Percentiles rank a stretch among this genome's conserved stretches.
Evolutionary conservation across 2,329 filamentous ascomycete species (phyloP).

Genomic region (Phyllosticta citriasiana): DNA sequence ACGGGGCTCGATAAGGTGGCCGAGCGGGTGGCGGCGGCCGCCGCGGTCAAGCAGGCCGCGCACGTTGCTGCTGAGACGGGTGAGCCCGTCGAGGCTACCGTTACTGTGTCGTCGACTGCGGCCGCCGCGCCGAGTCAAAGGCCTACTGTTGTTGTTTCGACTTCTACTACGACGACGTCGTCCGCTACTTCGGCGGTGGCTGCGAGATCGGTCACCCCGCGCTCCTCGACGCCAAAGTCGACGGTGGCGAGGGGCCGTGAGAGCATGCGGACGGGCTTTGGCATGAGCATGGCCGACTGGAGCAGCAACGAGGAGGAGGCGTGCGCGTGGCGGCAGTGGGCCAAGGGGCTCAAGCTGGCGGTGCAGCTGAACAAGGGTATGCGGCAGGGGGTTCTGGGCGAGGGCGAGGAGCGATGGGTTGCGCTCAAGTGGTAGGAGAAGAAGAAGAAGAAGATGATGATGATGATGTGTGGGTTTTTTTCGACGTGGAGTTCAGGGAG

Average conservation of each 20-base stretch:
- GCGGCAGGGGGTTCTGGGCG: neutral
- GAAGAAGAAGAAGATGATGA: too few relatives aligned
- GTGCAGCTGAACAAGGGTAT: neutral
- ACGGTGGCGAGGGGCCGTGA: neutral
- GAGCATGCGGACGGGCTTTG: neutral
- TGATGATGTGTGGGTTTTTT: too few relatives aligned
- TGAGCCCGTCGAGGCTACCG: too few relatives aligned
- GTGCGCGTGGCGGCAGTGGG: neutral
- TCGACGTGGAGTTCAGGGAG: too few relatives aligned
- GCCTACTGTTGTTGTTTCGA: too few relatives aligned
- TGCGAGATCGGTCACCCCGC: neutral
- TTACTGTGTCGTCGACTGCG: too few relatives aligned
- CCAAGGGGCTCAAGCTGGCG: neutral
- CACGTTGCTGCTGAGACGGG: neutral
- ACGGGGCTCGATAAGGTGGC: neutral
- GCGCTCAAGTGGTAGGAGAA: neutral
- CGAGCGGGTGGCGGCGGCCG: too few relatives aligned
- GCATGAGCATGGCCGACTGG: neutral
- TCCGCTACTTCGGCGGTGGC: neutral
- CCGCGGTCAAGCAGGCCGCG: neutral
- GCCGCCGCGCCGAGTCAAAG: too few relatives aligned
- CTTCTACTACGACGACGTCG: too few relatives aligned
- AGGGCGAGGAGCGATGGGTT: neutral
- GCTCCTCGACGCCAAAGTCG: neutral
- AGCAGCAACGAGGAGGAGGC: neutral